phyloP scores from a whole-genome alignment of 768 basidiomycete species.

The Tylopilus subfusipes region DNA sequence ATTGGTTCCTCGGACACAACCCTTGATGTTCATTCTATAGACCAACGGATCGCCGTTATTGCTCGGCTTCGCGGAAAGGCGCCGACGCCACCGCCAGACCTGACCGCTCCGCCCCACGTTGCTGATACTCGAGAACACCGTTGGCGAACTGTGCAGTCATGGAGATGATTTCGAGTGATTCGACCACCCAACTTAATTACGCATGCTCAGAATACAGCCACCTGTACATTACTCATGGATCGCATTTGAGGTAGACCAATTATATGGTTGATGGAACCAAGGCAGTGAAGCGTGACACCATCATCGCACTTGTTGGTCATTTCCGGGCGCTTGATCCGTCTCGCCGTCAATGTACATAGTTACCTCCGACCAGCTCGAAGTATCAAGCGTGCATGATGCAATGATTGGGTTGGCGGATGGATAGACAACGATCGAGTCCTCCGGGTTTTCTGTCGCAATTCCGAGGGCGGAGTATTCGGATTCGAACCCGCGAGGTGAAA shows the following conservation, averaged over 20 bases:
- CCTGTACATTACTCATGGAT: conserved; percentile 9
- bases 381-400: neutral
- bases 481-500: conserved; percentile 64
- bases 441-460: conserved; percentile 27
- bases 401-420: neutral
- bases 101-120: neutral
- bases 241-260: neutral
- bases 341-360: neutral
- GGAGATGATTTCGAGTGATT: conserved; percentile 24
- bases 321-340: neutral
- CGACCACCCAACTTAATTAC: neutral
- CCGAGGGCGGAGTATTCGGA: conserved; percentile 63
- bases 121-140: conserved; percentile 31
- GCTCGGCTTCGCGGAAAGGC: conserved; percentile 49
- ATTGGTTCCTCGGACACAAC: neutral
- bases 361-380: neutral
- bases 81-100: conserved; percentile 43
- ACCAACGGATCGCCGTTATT: conserved; percentile 50
- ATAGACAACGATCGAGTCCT: neutral
- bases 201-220: neutral
- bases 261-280: neutral
- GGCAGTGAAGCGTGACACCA: neutral
- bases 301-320: neutral
- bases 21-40: conserved; percentile 29
- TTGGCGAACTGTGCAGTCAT: conserved; percentile 38